Conservation (phyloP, 345 rosid genomes). For the Trapa bicornis region DNA sequence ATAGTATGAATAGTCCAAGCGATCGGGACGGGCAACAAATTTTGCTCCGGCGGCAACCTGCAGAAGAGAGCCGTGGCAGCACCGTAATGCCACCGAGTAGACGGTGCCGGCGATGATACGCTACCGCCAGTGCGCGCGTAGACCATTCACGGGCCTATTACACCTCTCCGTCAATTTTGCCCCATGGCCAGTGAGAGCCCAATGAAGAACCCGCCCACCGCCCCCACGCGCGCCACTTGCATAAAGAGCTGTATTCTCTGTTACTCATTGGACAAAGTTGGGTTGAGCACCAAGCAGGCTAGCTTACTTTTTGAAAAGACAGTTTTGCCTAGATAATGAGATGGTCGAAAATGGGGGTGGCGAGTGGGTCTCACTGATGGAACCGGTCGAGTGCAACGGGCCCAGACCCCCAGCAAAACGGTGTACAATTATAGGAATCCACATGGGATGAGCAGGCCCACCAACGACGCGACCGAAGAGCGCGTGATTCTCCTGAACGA, state of each 20-base stretch:
- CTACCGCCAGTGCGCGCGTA: not conserved
- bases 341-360: not conserved
- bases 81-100: slow-evolving; percentile 31
- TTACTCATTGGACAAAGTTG: too few relatives aligned
- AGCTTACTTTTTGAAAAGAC: not conserved
- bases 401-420: not conserved
- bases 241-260: too few relatives aligned
- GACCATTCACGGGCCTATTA: slow-evolving; percentile 5
- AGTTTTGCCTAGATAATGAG: not conserved
- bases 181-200: not conserved
- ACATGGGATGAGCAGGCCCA: not conserved
- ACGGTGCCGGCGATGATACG: not conserved
- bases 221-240: too few relatives aligned
- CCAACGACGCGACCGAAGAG: not conserved
- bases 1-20: too few relatives aligned
- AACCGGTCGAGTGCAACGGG: not conserved
- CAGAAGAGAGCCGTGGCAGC: slow-evolving; percentile 41
- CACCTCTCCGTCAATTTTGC: not conserved
- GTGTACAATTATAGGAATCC: not conserved
- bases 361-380: not conserved
- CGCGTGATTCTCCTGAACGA: not conserved
- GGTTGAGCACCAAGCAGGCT: too few relatives aligned
- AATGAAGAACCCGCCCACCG: too few relatives aligned
- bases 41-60: slow-evolving; percentile 3
- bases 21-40: too few relatives aligned